These are phyloP conservation scores for Pseudogymnoascus sp. DNA, from an alignment of 2,329 filamentous ascomycete genomes.

Conservation along the genomic window DNA sequence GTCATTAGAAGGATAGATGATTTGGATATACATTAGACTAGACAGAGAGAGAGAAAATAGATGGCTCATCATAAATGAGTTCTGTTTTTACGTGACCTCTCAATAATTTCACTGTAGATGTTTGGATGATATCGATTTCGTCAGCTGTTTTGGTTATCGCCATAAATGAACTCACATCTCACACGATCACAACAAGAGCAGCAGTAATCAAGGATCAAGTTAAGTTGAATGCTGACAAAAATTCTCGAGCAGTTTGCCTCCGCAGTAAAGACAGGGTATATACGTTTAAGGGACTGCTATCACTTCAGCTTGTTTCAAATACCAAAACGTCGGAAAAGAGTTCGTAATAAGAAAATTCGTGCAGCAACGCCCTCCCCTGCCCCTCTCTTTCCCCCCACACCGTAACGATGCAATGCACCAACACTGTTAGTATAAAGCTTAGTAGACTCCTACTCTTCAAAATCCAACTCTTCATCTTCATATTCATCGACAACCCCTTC, in stretches of 20 bases:
- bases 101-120: too few species aligned
- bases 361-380: background rate
- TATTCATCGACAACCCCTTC: background rate
- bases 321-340: background rate
- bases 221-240: background rate
- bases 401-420: background rate
- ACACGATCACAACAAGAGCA: background rate
- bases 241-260: background rate
- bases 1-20: conserved; percentile 5
- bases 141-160: background rate
- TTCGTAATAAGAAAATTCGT: background rate
- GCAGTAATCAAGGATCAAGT: background rate
- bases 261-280: conserved; percentile 6
- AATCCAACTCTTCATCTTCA: conserved; percentile 2
- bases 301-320: background rate
- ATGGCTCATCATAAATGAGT: conserved; percentile 7
- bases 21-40: conserved; percentile 10
- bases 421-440: background rate
- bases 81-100: background rate
- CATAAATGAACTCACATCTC: background rate
- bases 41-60: conserved; percentile 10
- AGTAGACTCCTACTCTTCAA: background rate
- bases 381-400: background rate
- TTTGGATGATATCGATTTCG: background rate
- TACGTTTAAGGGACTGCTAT: background rate